These are phyloP conservation scores for Panicum hallii DNA, from an alignment of 202 grass and related monocot genomes.

Conservation along the genomic window DNA sequence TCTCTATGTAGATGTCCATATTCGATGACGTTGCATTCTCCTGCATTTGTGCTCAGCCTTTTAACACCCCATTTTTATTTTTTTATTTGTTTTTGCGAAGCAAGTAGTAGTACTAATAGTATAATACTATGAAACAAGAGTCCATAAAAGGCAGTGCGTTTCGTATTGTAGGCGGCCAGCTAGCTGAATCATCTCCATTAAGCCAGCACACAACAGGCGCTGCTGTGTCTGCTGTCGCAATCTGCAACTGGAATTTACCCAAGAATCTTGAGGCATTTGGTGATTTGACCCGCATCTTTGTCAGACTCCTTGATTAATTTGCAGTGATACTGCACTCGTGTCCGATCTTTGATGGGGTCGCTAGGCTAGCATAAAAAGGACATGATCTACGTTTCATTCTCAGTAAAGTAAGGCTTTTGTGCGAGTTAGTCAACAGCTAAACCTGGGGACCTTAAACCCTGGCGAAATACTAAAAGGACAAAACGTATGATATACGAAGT, in stretches of 20 bases:
- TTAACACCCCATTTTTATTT: not conserved
- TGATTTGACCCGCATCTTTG: not conserved
- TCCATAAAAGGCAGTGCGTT: not conserved
- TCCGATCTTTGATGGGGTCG: not conserved
- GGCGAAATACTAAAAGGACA: not conserved
- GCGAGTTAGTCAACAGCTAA: not conserved
- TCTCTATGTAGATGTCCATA: conserved; percentile 56
- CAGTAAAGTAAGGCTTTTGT: too few relatives aligned
- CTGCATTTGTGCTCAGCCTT: conserved; percentile 30
- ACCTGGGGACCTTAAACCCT: not conserved
- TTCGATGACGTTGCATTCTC: conserved; percentile 31
- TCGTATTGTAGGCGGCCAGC: too few relatives aligned
- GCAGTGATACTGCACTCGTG: not conserved
- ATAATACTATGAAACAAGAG: not conserved
- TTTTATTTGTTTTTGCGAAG: not conserved
- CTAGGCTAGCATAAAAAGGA: not conserved
- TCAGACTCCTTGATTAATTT: not conserved
- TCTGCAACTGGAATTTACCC: not conserved
- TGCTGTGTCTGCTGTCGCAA: conserved; percentile 6
- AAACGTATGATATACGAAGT: not conserved
- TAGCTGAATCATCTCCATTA: too few relatives aligned
- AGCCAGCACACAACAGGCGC: not conserved
- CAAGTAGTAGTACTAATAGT: too few relatives aligned
- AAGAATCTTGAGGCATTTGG: not conserved
- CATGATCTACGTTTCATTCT: too few relatives aligned